phyloP scores from a whole-genome alignment of 2,329 filamentous ascomycete species.

The Fusarium aywerte region DNA sequence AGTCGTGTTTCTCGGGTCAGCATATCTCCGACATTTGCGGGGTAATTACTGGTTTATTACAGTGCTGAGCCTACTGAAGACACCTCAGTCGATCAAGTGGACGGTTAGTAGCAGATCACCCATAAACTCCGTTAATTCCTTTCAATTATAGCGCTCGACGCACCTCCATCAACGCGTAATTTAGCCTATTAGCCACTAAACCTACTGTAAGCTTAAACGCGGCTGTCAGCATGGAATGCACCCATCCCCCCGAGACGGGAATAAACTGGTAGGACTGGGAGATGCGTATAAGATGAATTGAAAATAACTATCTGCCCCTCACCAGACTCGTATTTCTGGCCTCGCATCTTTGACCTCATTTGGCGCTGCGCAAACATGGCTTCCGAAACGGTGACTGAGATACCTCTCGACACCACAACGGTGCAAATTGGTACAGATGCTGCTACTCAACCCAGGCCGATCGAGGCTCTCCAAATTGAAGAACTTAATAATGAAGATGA shows the following conservation, averaged over 20 bases:
- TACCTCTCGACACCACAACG: rapidly evolving
- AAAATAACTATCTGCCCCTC: background rate
- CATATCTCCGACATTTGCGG: background rate
- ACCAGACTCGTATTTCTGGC: rapidly evolving
- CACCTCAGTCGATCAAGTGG: no score
- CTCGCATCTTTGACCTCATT: rapidly evolving
- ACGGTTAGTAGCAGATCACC: background rate
- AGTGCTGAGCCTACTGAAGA: background rate
- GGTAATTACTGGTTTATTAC: background rate
- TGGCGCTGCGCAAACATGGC: background rate
- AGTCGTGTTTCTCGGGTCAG: background rate
- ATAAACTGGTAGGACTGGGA: no score
- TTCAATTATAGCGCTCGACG: background rate
- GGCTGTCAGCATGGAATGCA: conserved; percentile 8
- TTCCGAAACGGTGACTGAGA: background rate
- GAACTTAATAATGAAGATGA: conserved; percentile 12
- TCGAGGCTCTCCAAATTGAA: conserved; percentile 11
- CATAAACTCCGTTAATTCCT: background rate
- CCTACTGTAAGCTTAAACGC: conserved; percentile 3
- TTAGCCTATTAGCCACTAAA: background rate
- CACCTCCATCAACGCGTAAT: conserved; percentile 2
- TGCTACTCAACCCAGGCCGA: background rate
- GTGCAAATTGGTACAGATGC: background rate
- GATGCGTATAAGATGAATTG: no score
- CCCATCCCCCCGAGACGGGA: background rate